Evolutionary conservation across 345 rosid species (phyloP).

Genomic region (Hevea brasiliensis): DNA sequence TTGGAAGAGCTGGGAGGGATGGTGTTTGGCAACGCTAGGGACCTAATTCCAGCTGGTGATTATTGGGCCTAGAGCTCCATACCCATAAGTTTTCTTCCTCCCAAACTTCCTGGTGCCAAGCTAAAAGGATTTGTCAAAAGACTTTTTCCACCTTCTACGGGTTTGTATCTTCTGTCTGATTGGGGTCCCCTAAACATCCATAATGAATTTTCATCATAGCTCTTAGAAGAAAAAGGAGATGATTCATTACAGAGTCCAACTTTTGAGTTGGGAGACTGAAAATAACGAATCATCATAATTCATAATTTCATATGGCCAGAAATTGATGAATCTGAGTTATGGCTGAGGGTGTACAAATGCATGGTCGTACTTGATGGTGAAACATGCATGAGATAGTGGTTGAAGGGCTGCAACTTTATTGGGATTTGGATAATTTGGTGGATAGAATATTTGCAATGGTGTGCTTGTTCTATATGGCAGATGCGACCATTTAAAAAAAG

Average conservation of each 20-base stretch:
- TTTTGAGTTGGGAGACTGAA: background rate
- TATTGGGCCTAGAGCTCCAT: background rate
- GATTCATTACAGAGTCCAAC: background rate
- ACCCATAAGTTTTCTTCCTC: too few species aligned
- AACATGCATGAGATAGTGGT: background rate
- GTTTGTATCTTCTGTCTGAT: too few species aligned
- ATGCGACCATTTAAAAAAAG: background rate
- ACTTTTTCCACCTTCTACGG: too few species aligned
- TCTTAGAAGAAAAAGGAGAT: too few species aligned
- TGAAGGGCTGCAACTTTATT: constrained; percentile 8
- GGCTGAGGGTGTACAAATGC: background rate
- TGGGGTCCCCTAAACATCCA: too few species aligned
- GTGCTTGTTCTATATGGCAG: background rate
- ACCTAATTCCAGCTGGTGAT: background rate
- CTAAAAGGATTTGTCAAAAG: too few species aligned
- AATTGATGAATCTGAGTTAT: background rate
- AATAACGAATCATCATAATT: too few species aligned
- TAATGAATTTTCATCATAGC: too few species aligned
- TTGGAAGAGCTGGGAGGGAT: too few species aligned
- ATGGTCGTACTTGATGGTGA: background rate
- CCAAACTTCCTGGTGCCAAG: too few species aligned
- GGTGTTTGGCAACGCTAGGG: background rate
- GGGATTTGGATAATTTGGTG: constrained; percentile 17
- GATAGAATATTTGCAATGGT: background rate
- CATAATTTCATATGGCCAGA: background rate